Conservation (phyloP, 164 flowering plant genomes). For the Platanus orientalis region DNA sequence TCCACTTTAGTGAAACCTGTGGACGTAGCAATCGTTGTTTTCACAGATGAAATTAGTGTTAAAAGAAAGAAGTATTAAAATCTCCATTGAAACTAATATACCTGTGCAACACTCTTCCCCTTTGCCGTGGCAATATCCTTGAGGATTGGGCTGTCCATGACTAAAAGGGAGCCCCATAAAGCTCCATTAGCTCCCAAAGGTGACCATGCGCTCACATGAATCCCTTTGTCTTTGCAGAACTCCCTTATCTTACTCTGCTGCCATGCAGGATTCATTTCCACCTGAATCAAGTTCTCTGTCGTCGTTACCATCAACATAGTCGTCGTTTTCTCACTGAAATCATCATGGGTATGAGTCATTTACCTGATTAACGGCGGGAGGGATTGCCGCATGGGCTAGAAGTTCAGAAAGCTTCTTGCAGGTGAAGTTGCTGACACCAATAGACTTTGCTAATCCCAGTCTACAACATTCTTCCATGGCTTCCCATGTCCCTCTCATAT, state of each 20-base stretch:
- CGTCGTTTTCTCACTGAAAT: too few species aligned
- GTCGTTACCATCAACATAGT: too few species aligned
- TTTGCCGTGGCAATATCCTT: background rate
- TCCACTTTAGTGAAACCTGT: too few species aligned
- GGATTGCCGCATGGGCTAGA: constrained; percentile 20
- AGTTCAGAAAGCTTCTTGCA: constrained; percentile 20
- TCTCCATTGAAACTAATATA: too few species aligned
- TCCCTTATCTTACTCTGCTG: background rate
- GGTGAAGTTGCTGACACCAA: constrained; percentile 36
- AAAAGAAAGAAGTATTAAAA: too few species aligned
- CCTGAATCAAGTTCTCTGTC: too few species aligned
- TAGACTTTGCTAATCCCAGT: constrained; percentile 24
- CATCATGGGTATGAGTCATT: background rate
- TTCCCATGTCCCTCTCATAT: constrained; percentile 23
- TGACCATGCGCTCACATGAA: too few species aligned
- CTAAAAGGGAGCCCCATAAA: background rate
- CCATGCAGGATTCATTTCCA: background rate
- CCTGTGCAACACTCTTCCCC: background rate
- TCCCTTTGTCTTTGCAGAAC: background rate
- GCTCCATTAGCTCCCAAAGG: too few species aligned
- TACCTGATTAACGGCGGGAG: constrained; percentile 37
- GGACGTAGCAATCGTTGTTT: too few species aligned
- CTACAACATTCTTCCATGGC: constrained; percentile 28
- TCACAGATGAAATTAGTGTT: too few species aligned
- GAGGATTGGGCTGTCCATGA: too few species aligned